phyloP scores from a whole-genome alignment of 78 protist genomes.

The Pigoraptor vietnamica region DNA sequence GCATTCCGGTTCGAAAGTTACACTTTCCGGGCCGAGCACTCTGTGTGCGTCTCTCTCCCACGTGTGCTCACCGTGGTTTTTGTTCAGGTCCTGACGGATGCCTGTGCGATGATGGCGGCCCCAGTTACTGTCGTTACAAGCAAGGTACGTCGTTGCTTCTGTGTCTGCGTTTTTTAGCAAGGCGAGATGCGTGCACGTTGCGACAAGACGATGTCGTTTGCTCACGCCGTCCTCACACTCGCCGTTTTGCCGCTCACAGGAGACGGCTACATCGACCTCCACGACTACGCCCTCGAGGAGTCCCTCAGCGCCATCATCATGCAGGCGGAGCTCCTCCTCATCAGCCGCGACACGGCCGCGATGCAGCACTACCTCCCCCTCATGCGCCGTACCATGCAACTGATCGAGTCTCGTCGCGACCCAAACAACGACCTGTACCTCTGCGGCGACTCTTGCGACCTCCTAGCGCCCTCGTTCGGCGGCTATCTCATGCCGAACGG shows the following conservation, averaged over 20 bases:
- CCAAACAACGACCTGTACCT: background rate
- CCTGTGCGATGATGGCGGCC: background rate
- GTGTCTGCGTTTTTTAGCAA: background rate
- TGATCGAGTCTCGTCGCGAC: background rate
- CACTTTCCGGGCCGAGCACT: too few species aligned
- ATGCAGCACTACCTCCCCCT: background rate
- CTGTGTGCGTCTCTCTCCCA: too few species aligned
- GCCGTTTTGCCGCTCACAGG: too few species aligned
- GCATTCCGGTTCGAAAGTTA: too few species aligned
- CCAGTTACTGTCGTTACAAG: background rate
- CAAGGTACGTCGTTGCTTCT: background rate
- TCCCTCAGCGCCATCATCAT: background rate
- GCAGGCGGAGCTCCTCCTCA: background rate
- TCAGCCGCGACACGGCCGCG: background rate
- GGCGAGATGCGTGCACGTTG: too few species aligned
- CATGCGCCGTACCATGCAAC: background rate
- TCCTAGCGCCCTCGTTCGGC: background rate
- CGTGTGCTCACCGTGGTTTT: too few species aligned
- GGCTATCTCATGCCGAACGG: background rate
- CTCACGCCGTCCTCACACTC: too few species aligned
- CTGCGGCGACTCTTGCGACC: background rate
- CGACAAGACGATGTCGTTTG: too few species aligned
- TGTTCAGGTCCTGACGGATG: background rate
- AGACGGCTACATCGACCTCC: background rate
- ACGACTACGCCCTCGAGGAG: background rate